Evolutionary conservation across 2,329 filamentous ascomycete species (phyloP), one percentile per base, ranked within the genome.

Genomic region (Sporothrix inflata): DNA sequence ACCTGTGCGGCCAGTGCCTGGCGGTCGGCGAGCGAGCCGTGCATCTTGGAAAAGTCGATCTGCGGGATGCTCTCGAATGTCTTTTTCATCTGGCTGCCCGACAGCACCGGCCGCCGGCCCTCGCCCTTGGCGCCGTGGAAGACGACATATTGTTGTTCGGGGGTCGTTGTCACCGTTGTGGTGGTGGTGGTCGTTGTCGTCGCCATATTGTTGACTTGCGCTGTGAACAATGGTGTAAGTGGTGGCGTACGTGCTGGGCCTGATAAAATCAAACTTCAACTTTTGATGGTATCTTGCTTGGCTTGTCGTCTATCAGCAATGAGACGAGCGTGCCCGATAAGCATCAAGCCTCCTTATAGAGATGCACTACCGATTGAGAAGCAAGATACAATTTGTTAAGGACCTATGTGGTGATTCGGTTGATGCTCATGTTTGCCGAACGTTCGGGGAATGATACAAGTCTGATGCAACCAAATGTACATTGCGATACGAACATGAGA

Each of bases 21-120:
- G 53, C 68, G 68, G 24, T 70, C 53, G 16, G 27, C 19, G 19
- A 61, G 53, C 19, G 68, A 61, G 53, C 68, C 68, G 27, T 70
- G 40, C 40, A 61, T 55, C 19, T 49, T 38, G 8, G 68, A 19
- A 27, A 70, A 40, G 40, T 70, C 55, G 19, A 70, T 51, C 7
- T 55, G 55, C 40, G 68, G 55, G 21, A 70, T 70, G 19, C 47
- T 51, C 19, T 51, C 19, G 7, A 51, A 51, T 3, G 47, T 51
- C 47, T 51, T 51, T 9, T 51, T 51, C 47, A 51, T 51, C 19
- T 51, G 47, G 47, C 47, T 51, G 47, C 47, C 47, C 19, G n/a
- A 51, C 47, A 21, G 47, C 4, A 51, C 19, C 2, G 47, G 19
- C 47, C 47, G 19, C 47, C 21, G n/a, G 47, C 47, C 47, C 47